A percentile compares a stretch with the other conserved stretches of the same genome.
These are phyloP conservation scores for Fibroporia radiculosa DNA, from an alignment of 768 basidiomycete genomes.

Conservation along the genomic window DNA sequence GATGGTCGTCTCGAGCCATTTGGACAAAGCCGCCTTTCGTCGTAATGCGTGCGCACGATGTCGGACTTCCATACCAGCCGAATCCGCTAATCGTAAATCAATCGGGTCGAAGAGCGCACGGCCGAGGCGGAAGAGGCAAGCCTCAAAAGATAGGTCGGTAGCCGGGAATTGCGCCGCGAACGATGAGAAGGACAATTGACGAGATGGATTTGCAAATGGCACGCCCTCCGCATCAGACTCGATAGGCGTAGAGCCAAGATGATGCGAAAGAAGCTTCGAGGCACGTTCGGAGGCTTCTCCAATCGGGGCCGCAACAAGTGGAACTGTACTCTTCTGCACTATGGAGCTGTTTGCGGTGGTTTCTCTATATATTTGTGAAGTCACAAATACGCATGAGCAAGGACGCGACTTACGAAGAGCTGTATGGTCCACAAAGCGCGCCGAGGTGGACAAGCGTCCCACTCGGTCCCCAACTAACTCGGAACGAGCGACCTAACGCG, in stretches of 20 bases:
- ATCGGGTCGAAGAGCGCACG: conserved; percentile 84
- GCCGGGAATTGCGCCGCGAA: conserved; percentile 66
- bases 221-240: conserved; percentile 59
- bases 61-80: conserved; percentile 52
- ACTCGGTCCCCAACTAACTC: conserved; percentile 84
- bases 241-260: conserved; percentile 68
- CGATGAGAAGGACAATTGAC: conserved; percentile 66
- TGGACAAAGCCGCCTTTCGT: conserved; percentile 71
- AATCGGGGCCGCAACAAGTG: conserved; percentile 28
- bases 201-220: conserved; percentile 60
- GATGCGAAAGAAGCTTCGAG: conserved; percentile 65
- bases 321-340: conserved; percentile 43
- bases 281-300: conserved; percentile 35
- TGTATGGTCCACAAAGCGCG: conserved; percentile 53
- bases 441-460: conserved; percentile 74
- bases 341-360: conserved; percentile 55
- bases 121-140: conserved; percentile 82
- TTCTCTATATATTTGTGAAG: conserved; percentile 27
- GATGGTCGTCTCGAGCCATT: conserved; percentile 78
- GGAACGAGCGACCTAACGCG: conserved; percentile 78
- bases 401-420: conserved; percentile 37
- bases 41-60: conserved; percentile 55
- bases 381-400: conserved; percentile 1
- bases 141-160: conserved; percentile 66
- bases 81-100: conserved; percentile 49